Evolutionary conservation across 768 basidiomycete species (phyloP), one percentile per base, ranked within the genome.

Genomic region (Mycena sanguinolenta): DNA sequence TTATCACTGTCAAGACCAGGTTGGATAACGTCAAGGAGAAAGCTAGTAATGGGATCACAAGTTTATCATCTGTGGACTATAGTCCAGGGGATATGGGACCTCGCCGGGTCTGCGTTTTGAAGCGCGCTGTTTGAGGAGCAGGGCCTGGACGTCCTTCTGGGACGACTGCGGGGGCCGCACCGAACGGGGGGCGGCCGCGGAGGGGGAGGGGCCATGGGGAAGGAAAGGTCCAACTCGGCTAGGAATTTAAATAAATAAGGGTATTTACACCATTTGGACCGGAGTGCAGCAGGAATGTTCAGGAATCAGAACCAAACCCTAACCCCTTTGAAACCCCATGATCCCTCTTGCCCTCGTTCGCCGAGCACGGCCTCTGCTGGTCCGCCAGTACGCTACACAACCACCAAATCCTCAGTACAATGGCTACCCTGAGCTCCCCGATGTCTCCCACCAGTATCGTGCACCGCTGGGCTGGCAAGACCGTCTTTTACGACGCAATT

Each of bases 381-480:
- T 17, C 49, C 73, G 83, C 68, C 63, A 72, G 30, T 84, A 84
- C 67, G 79, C 84, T 4, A 82, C 82, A 0, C 78, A 79, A 14
- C 39, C 76, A 28, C 9, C 6, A 46, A 91, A 94, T 77, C 91
- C 92, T 2, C 91, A 94, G 71, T 81, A 93, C 23, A 85, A 84
- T 63, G 92, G 88, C 74, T 95, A 96, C 74, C 94, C 94, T 12
- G 84, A 90, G 68, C 85, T 94, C 8, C 92, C 93, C 42, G 84
- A 83, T 78, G 82, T 89, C 50, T 92, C 91, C 13, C 85, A 87
- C 75, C 93, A 95, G 75, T 83, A 85, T 12, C 86, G 91, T 14
- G 83, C 88, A 25, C 83, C 94, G 0, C 82, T 80, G 58, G 92
- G 92, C 52, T 96, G 94, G 94, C 86, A 91, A 77, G 95, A 96